Evolutionary conservation across 2,329 filamentous ascomycete genomes (phyloP), one percentile per base, ranked within the genome.

Genomic region (Arthrobotrys pseudoclavata): DNA sequence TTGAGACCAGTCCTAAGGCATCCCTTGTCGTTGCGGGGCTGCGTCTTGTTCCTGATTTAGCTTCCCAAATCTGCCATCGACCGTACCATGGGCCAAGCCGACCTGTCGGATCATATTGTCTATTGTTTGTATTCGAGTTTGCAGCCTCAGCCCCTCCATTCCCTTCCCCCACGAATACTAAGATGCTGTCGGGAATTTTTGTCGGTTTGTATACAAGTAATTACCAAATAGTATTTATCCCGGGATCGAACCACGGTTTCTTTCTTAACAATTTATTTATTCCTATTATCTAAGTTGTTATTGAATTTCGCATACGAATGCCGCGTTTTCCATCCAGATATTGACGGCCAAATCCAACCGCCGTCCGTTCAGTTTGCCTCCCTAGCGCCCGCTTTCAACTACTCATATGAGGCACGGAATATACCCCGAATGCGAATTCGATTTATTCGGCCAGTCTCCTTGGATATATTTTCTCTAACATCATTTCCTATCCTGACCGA

Each of bases 1-100:
- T 31, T 7, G 34, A 29, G 55, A 42, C 55, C 22, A 42, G 34
- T 31, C 22, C 31, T 26, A n/a, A 61, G 37, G 26, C 22, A 26
- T 48, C 29, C 22, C 37, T 57, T 34, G 34, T 29, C 22, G 34
- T 20, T 62, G 26, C 37, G 40, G 52, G 55, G 57, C 48, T 55
- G 29, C 26, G 18, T 48, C n/a, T 26, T 42, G 66, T 69, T 61
- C 66, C 66, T 69, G 66, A 70, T 70, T 63, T 70, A 70, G 53
- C 67, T 52, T 47, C 57, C 34, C 52, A 40, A 47, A 22, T 53
- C 22, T 15, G 45, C 31, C 34, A n/a, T 60, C 20, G 6, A 40
- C 52, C 26, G 22, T 15, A 2, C 26, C 29, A 40, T 40, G 15
- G 42, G 42, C 18, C 42, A 20, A 60, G 55, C 55, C 34, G 31